Conservation (phyloP, 2,329 filamentous ascomycete species). For the Diaporthe sp. region DNA sequence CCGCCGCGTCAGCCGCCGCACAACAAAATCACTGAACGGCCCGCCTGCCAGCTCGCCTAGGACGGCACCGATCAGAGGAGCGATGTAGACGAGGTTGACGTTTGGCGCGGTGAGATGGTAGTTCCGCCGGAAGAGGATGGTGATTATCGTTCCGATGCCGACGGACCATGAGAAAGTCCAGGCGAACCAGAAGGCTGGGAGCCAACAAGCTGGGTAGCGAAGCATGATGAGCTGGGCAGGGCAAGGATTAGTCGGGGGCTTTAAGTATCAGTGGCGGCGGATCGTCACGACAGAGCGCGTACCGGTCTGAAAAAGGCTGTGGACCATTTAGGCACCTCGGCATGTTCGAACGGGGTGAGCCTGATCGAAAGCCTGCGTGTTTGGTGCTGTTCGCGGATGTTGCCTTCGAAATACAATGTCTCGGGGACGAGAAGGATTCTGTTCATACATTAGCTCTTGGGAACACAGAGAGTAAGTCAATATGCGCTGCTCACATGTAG, state of each 20-base stretch:
- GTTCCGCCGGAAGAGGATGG: not conserved
- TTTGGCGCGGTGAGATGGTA: not conserved
- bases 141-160: not conserved
- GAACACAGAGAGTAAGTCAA: not conserved
- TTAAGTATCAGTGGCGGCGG: no score
- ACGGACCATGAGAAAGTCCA: conserved; percentile 4
- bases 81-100: conserved; percentile 10
- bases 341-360: not conserved
- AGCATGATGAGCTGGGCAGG: conserved; percentile 3
- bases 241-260: not conserved
- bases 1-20: not conserved
- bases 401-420: not conserved
- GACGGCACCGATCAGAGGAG: not conserved
- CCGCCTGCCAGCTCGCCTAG: not conserved
- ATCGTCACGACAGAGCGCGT: fast-evolving
- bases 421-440: not conserved
- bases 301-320: not conserved
- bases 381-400: not conserved
- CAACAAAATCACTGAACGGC: not conserved
- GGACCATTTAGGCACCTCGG: not conserved
- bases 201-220: not conserved
- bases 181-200: conserved; percentile 11
- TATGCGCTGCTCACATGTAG: not conserved
- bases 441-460: not conserved
- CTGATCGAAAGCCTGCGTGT: not conserved